phyloP scores from a whole-genome alignment of 768 basidiomycete species.

The Panus rudis region DNA sequence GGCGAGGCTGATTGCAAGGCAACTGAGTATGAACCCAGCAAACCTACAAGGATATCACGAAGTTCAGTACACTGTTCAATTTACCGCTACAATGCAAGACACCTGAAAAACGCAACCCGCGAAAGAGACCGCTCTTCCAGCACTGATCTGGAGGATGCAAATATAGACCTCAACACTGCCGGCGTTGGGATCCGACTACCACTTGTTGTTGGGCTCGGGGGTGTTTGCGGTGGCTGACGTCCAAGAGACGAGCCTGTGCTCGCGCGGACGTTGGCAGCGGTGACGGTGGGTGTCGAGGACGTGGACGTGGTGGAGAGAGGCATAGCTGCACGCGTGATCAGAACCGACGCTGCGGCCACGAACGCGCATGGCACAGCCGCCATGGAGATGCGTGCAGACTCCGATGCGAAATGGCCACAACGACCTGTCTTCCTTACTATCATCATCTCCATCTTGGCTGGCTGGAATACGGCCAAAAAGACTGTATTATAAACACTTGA shows the following conservation, averaged over 20 bases:
- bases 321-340: constrained; percentile 8
- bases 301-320: constrained; percentile 9
- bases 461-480: too few relatives aligned
- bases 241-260: neutral
- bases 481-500: too few relatives aligned
- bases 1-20: constrained; percentile 68
- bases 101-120: constrained; percentile 84
- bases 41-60: constrained; percentile 40
- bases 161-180: constrained; percentile 74
- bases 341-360: too few relatives aligned
- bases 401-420: too few relatives aligned
- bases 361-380: too few relatives aligned
- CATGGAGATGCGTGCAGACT: too few relatives aligned
- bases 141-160: constrained; percentile 76
- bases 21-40: constrained; percentile 76
- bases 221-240: constrained; percentile 14
- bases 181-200: constrained; percentile 74
- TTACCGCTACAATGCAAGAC: neutral
- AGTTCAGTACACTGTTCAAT: neutral
- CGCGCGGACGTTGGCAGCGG: constrained; percentile 4
- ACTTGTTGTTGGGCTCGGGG: constrained; percentile 33
- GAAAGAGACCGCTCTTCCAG: constrained; percentile 81
- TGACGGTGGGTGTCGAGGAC: constrained; percentile 10
- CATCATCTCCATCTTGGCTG: too few relatives aligned
- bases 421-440: too few relatives aligned